Evolutionary conservation across 176 grass and related monocot species (phyloP), one percentile per base, ranked within the genome.

Genomic region (Phoenix roebelenii): DNA sequence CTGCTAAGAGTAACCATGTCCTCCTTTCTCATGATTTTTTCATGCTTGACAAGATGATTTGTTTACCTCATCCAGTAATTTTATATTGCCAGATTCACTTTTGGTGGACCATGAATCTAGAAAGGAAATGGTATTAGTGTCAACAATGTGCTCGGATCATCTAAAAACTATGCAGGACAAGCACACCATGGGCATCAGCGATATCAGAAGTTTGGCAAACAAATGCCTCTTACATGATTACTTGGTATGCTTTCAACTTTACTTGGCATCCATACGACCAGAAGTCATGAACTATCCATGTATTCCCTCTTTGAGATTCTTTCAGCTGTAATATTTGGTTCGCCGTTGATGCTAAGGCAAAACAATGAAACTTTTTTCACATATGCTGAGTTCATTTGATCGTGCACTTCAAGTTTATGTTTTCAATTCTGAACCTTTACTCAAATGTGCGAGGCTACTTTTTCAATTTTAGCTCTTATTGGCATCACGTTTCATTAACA

Each of bases 201-300:
- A 63, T 50, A 64, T 89, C 52, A 80, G 70, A 76, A 76, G 6
- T 49, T 51, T 78, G 55, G 17, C 69, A 7, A 62, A 22, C 52
- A 75, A 84, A 59, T 86, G 30, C 66, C 49, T 95, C 52, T 75
- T 81, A 54, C 74, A 81, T 26, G 80, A 89, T 51, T 89, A 83
- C 51, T 75, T 58, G 79, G 90, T 89, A 74, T 88, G 78, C 23
- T 5, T 17, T 17, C 25, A 4, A 2, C 5, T 15, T 57, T 66
- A 17, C 3, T 16, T 51, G 35, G 35, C 9, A 44, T 44, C 35
- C 35, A 44, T 44, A 44, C 2, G 10, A 10, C 32, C 7, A 10
- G 26, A 39, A 44, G 35, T 44, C 1, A 44, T 30, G 9, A 44
- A 44, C 5, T 44, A 12, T 44, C 35, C 3, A 2, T 44, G 35